Evolutionary conservation across 495 filamentous ascomycete genomes (phyloP), one percentile per base, ranked within the genome.

Genomic region (Neurospora sp.): DNA sequence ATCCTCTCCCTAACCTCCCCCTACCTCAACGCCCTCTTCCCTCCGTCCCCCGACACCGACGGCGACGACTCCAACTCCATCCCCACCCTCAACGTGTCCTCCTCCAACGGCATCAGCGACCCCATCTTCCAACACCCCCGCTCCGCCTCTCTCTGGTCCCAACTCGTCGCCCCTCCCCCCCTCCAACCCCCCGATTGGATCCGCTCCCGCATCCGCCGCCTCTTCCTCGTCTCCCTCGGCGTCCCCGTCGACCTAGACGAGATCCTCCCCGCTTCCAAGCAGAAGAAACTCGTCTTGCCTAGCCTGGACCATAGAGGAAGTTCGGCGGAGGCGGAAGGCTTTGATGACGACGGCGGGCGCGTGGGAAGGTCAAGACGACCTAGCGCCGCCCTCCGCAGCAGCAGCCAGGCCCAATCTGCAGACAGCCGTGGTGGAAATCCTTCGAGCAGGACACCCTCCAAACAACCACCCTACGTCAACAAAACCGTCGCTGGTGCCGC

Each of bases 171-270:
- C 3, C 95, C 96, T 27, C 96, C 96, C 1, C 94, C 96, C 3
- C 88, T 98, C 38, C 94, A 97, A 79, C 96, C 96, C 1, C 95
- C 96, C 1, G 95, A 99, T 82, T 99, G 96, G 96, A 94, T 97
- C 73, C 93, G 96, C 72, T 97, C 93, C 69, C 94, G 95, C 70
- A 98, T 98, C 78, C 92, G 96, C 70, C 92, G 96, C 11, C 88
- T 98, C 46, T 99, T 99, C 82, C 89, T 99, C 41, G 96, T 99
- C 46, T 97, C 93, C 12, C 88, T 99, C 5, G 96, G 96, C 18
- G 96, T 99, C 1, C 96, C 96, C 6, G 91, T 99, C 68, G 96
- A 99, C 76, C 87, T 99, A 3, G 96, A 99, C 81, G 96, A 98
- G 83, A 98, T 98, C 73, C 88, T 98, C 22, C 96, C 96, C 3